Evolutionary conservation across 2,329 filamentous ascomycete species (phyloP).

Genomic region (Zasmidium cellare): DNA sequence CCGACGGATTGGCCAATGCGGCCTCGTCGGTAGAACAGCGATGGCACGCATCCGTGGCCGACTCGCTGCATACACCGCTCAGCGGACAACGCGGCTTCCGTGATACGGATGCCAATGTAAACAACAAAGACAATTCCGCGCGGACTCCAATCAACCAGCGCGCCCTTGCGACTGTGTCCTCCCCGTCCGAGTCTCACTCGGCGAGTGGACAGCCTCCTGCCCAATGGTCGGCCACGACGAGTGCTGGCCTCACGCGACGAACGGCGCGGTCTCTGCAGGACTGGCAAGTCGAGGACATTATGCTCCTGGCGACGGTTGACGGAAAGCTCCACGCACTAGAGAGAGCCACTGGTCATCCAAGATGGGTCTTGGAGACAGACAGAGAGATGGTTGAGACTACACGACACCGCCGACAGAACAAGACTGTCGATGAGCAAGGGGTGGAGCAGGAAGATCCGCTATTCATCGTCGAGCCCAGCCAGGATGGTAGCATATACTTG

Average conservation of each 20-base stretch:
- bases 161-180: constrained; percentile 88
- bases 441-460: constrained; percentile 78
- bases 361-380: constrained; percentile 82
- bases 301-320: constrained; percentile 99
- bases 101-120: constrained; percentile 23
- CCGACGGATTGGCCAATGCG: constrained; percentile 21
- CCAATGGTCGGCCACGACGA: constrained; percentile 52
- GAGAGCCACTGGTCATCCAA: constrained; percentile 77
- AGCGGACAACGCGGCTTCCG: constrained; percentile 28
- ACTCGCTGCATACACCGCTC: constrained; percentile 29
- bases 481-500: constrained; percentile 83
- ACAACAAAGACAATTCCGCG: constrained; percentile 26
- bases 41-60: constrained; percentile 19
- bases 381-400: constrained; percentile 88
- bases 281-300: constrained; percentile 99
- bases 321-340: constrained; percentile 91
- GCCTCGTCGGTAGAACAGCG: constrained; percentile 20
- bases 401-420: constrained; percentile 69
- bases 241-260: constrained; percentile 70
- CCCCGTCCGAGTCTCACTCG: constrained; percentile 73
- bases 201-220: constrained; percentile 79
- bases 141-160: constrained; percentile 38
- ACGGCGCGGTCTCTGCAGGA: constrained; percentile 96
- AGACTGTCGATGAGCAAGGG: constrained; percentile 60
- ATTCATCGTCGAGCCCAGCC: constrained; percentile 92